Evolutionary conservation across 2,329 filamentous ascomycete genomes (phyloP).

Genomic region (Emergomyces africanus): DNA sequence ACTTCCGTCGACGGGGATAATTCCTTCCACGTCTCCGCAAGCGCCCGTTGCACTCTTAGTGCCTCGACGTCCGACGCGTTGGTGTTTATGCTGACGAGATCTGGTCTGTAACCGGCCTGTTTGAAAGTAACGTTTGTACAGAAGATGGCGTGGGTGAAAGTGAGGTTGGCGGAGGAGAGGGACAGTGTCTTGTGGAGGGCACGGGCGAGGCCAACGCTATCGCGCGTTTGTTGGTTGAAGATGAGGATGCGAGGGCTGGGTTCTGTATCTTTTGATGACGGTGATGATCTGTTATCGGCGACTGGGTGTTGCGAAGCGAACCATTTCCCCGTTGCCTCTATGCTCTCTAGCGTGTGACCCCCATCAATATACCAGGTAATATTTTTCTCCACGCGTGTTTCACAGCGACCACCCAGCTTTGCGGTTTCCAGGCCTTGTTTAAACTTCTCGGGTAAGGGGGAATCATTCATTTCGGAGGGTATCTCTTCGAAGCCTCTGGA

Average conservation of each 20-base stretch:
- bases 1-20: conserved; percentile 42
- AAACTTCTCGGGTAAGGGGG: conserved; percentile 48
- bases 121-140: conserved; percentile 62
- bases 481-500: conserved; percentile 23
- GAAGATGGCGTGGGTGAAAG: conserved; percentile 66
- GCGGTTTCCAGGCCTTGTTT: conserved; percentile 52
- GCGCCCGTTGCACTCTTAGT: conserved; percentile 53
- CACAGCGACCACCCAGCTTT: conserved; percentile 63
- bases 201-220: conserved; percentile 53
- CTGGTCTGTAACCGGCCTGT: conserved; percentile 47
- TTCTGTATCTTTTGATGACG: conserved; percentile 10
- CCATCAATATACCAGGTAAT: conserved; percentile 75
- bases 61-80: conserved; percentile 45
- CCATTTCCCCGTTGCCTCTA: conserved; percentile 65
- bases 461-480: conserved; percentile 24
- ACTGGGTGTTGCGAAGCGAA: conserved; percentile 40
- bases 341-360: conserved; percentile 75
- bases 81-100: conserved; percentile 50
- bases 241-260: conserved; percentile 50
- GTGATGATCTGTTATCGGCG: not conserved
- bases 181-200: conserved; percentile 48
- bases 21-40: conserved; percentile 48
- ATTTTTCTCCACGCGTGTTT: conserved; percentile 46
- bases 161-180: conserved; percentile 22
- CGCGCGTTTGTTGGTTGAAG: conserved; percentile 87